These are phyloP conservation scores for Hypsizygus marmoreus DNA, from an alignment of 768 basidiomycete species.

Conservation along the genomic window DNA sequence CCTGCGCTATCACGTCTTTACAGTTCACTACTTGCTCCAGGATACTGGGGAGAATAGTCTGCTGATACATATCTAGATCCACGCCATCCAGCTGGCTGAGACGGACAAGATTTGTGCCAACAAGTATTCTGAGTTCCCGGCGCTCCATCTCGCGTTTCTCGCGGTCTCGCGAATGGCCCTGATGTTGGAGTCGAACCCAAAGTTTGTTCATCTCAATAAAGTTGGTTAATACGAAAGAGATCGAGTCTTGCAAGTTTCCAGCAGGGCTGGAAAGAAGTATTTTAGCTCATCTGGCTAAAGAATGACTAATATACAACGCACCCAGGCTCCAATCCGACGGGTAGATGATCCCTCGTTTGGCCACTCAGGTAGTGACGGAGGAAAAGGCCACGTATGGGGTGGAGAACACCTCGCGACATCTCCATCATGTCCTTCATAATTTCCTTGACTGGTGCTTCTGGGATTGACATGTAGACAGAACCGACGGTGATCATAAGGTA, in stretches of 20 bases:
- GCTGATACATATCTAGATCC: constrained; percentile 89
- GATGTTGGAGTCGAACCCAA: constrained; percentile 98
- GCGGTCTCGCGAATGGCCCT: constrained; percentile 94
- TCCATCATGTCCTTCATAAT: constrained; percentile 99
- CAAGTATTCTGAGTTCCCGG: constrained; percentile 90
- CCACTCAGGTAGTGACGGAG: constrained; percentile 95
- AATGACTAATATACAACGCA: constrained; percentile 36
- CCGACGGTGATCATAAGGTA: constrained; percentile 99
- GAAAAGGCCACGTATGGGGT: constrained; percentile 96
- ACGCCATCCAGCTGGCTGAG: constrained; percentile 96
- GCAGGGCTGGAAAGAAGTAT: constrained; percentile 61
- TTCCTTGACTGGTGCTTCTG: constrained; percentile 96
- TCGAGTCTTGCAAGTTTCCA: constrained; percentile 94
- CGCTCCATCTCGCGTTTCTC: constrained; percentile 98
- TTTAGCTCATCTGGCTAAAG: constrained; percentile 4
- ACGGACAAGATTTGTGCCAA: constrained; percentile 96
- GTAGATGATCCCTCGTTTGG: constrained; percentile 95
- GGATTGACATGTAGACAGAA: constrained; percentile 98
- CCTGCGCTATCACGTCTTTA: constrained; percentile 98
- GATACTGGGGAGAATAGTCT: constrained; percentile 85
- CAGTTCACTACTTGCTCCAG: constrained; percentile 98
- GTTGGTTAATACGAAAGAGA: constrained; percentile 93
- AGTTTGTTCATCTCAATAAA: constrained; percentile 99
- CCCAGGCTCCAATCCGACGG: constrained; percentile 84
- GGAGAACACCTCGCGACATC: constrained; percentile 96